Conservation (phyloP, 2,329 filamentous ascomycete genomes). For the Colletotrichum destructivum region DNA sequence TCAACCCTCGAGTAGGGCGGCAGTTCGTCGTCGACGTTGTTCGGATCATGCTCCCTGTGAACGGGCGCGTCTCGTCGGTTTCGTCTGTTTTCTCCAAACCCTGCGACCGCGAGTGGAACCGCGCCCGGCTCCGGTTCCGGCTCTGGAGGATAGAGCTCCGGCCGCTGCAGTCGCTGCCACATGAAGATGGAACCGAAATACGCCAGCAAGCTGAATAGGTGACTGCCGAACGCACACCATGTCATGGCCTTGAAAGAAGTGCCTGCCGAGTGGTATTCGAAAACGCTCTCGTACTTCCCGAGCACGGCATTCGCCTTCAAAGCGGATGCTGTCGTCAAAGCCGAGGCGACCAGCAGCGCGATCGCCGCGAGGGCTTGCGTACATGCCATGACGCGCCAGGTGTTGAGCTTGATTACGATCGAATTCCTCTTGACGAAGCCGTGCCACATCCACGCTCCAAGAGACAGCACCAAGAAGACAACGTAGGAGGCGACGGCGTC, state of each 20-base stretch:
- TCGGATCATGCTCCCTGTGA: constrained; percentile 5
- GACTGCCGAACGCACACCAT: constrained; percentile 27
- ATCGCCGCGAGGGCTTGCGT: constrained; percentile 20
- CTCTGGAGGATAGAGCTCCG: constrained; percentile 28
- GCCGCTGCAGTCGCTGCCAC: constrained; percentile 18
- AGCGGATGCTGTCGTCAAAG: constrained; percentile 1
- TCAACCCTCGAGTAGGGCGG: constrained; percentile 35
- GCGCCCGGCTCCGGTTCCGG: constrained; percentile 6
- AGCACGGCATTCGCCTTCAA: constrained; percentile 11
- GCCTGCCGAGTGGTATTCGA: constrained; percentile 22
- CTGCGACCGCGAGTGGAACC: neutral
- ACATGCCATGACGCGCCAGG: constrained; percentile 4
- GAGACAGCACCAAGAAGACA: constrained; percentile 10
- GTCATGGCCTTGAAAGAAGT: constrained; percentile 13
- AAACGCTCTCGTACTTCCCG: neutral
- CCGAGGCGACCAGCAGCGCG: constrained; percentile 23
- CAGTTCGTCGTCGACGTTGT: constrained; percentile 20
- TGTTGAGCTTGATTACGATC: neutral
- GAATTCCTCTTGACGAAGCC: constrained; percentile 8
- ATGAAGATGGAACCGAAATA: constrained; percentile 14
- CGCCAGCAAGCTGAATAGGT: constrained; percentile 1
- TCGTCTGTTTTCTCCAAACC: neutral
- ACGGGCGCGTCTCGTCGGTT: neutral
- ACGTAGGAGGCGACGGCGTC: constrained; percentile 21
- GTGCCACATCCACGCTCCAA: constrained; percentile 23